Conservation (phyloP, 2,329 filamentous ascomycete genomes). For the Epicoccum sorghinum region DNA sequence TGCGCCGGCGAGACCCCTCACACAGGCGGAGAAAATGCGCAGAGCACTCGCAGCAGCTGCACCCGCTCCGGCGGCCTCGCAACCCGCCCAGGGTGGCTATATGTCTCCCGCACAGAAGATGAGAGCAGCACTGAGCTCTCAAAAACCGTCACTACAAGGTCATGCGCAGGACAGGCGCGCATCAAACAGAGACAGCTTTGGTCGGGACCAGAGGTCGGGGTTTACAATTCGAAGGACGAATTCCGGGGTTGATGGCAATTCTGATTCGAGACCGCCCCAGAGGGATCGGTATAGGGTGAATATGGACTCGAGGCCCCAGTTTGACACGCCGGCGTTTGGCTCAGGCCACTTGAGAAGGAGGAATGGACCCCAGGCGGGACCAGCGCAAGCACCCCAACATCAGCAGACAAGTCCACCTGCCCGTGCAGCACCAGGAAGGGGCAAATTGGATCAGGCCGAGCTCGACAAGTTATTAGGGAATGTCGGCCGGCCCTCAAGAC, state of each 20-base stretch:
- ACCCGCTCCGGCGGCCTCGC: background rate
- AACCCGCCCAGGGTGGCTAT: conserved; percentile 19
- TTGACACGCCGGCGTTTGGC: conserved; percentile 35
- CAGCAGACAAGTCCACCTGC: conserved; percentile 1
- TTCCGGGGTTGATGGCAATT: background rate
- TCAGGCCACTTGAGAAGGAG: conserved; percentile 34
- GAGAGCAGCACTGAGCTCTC: conserved; percentile 17
- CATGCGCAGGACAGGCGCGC: conserved; percentile 23
- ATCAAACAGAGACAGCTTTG: conserved; percentile 23
- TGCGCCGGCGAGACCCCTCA: conserved; percentile 26
- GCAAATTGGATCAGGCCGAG: conserved; percentile 37
- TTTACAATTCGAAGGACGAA: conserved; percentile 7
- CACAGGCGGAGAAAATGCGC: conserved; percentile 39
- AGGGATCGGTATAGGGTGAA: conserved; percentile 36
- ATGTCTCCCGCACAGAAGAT: conserved; percentile 27
- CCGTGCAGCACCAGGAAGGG: conserved; percentile 21
- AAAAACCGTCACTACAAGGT: conserved; percentile 13
- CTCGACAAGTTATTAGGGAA: conserved; percentile 34
- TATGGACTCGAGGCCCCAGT: conserved; percentile 37
- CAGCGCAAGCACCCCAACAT: conserved; percentile 2
- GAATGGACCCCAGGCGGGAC: conserved; percentile 25
- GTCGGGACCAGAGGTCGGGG: conserved; percentile 25
- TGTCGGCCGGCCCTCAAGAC: conserved; percentile 13
- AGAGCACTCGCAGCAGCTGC: conserved; percentile 27
- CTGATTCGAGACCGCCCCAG: conserved; percentile 9